phyloP scores from a whole-genome alignment of 2,329 filamentous ascomycete genomes.

The Stagonosporopsis rhizophila region DNA sequence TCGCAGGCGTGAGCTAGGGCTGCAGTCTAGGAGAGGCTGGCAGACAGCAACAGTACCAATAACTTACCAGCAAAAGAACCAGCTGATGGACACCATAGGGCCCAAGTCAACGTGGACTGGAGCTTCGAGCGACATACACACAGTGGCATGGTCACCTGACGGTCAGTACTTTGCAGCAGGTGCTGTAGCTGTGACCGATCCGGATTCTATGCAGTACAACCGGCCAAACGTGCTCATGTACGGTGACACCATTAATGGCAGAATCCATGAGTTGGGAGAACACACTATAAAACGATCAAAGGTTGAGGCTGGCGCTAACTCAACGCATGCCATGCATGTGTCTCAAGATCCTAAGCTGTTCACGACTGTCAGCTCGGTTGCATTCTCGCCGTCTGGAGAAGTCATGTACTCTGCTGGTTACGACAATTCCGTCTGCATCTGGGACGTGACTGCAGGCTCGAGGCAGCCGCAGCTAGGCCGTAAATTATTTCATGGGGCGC shows the following conservation, averaged over 20 bases:
- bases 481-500: slow-evolving; percentile 53
- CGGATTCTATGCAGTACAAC: slow-evolving; percentile 67
- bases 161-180: slow-evolving; percentile 64
- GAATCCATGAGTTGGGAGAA: slow-evolving; percentile 61
- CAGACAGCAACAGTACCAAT: slow-evolving; percentile 29
- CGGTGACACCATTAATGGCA: slow-evolving; percentile 54
- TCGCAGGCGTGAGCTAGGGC: slow-evolving; percentile 45
- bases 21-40: slow-evolving; percentile 38
- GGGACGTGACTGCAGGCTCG: slow-evolving; percentile 44
- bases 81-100: slow-evolving; percentile 51
- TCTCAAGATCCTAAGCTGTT: slow-evolving; percentile 62
- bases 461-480: slow-evolving; percentile 27
- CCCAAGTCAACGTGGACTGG: slow-evolving; percentile 60
- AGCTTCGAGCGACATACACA: slow-evolving; percentile 65
- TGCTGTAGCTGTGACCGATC: slow-evolving; percentile 63
- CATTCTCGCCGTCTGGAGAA: slow-evolving; percentile 57
- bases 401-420: slow-evolving; percentile 63
- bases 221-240: slow-evolving; percentile 63
- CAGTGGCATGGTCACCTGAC: slow-evolving; percentile 63
- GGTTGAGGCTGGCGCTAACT: slow-evolving; percentile 51
- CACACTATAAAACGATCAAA: slow-evolving; percentile 57
- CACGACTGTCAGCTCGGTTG: slow-evolving; percentile 62
- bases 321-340: slow-evolving; percentile 54
- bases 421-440: slow-evolving; percentile 58
- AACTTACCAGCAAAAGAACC: slow-evolving; percentile 38